Evolutionary conservation across 805 yeast genomes (phyloP).

Genomic region (Candida sonorensis): DNA sequence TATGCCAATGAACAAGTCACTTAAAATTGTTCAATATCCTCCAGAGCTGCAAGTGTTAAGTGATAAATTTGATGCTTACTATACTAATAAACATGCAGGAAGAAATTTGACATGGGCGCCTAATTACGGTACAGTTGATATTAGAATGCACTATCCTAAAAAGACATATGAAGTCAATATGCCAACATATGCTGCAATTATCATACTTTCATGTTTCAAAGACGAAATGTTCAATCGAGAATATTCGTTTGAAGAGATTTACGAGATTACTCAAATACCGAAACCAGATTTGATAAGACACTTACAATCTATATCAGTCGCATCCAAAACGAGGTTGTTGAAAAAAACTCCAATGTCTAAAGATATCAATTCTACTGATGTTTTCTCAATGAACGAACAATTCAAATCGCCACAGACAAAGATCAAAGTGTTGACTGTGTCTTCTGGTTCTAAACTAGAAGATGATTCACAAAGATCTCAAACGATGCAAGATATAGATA

Average conservation of each 20-base stretch:
- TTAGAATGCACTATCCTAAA: constrained; percentile 61
- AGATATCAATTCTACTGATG: constrained; percentile 57
- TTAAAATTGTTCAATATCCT: constrained; percentile 35
- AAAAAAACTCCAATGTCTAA: constrained; percentile 69
- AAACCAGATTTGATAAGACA: constrained; percentile 67
- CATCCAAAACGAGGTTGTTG: constrained; percentile 73
- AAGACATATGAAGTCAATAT: constrained; percentile 71
- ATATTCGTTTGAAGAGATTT: constrained; percentile 57
- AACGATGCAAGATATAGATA: constrained; percentile 51
- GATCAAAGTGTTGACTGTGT: constrained; percentile 70
- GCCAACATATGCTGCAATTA: constrained; percentile 75
- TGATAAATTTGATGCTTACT: constrained; percentile 43
- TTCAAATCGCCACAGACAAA: constrained; percentile 64
- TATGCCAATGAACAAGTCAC: constrained; percentile 34
- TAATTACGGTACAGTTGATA: constrained; percentile 75
- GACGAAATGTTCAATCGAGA: constrained; percentile 37
- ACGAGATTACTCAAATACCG: constrained; percentile 63
- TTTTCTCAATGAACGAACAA: constrained; percentile 57
- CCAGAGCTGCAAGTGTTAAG: constrained; percentile 34
- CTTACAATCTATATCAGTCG: constrained; percentile 76
- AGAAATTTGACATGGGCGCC: constrained; percentile 73
- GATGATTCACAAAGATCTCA: constrained; percentile 46
- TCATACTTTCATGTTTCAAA: constrained; percentile 61
- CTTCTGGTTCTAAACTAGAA: constrained; percentile 39
- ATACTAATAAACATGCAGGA: constrained; percentile 45